A percentile compares a stretch with the other conserved stretches of the same genome.
phyloP scores from a whole-genome alignment of 192 early-diverging fungal genomes.

The Oehlia diaphana region DNA sequence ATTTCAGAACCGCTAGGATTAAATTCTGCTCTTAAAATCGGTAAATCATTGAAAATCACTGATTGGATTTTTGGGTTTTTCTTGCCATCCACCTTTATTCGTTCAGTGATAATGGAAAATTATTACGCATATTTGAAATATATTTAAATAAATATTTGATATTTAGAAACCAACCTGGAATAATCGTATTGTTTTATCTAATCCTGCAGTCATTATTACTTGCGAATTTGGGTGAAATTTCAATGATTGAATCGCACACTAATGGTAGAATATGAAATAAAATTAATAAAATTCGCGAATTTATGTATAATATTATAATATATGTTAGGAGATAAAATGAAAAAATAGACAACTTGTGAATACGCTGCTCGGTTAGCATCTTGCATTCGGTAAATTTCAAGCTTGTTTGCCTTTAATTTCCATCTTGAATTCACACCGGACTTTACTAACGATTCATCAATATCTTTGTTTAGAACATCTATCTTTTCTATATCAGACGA shows the following conservation, averaged over 20 bases:
- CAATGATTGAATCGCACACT: conserved; percentile 65
- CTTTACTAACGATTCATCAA: conserved; percentile 37
- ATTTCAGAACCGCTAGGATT: conserved; percentile 73
- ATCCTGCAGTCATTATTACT: conserved; percentile 84
- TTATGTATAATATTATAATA: neutral
- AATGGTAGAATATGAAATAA: conserved; percentile 11
- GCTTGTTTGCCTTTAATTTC: conserved; percentile 50
- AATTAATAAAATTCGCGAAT: neutral
- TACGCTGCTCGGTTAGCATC: conserved; percentile 75
- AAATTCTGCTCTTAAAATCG: conserved; percentile 77
- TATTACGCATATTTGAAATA: neutral
- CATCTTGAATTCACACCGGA: neutral
- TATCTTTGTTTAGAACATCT: neutral
- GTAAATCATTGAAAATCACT: conserved; percentile 85
- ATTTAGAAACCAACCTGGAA: conserved; percentile 60
- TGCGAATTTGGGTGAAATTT: conserved; percentile 90
- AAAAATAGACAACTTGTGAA: conserved; percentile 49
- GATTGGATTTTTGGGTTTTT: conserved; percentile 90
- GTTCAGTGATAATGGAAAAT: conserved; percentile 13
- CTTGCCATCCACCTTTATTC: conserved; percentile 79
- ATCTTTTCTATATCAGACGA: conserved; percentile 44
- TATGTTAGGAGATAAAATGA: neutral
- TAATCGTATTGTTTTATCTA: conserved; percentile 84
- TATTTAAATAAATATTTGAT: neutral
- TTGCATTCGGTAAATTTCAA: conserved; percentile 69